These are phyloP conservation scores for Cucumis melo DNA, from an alignment of 306 rosid species.

Conservation along the genomic window DNA sequence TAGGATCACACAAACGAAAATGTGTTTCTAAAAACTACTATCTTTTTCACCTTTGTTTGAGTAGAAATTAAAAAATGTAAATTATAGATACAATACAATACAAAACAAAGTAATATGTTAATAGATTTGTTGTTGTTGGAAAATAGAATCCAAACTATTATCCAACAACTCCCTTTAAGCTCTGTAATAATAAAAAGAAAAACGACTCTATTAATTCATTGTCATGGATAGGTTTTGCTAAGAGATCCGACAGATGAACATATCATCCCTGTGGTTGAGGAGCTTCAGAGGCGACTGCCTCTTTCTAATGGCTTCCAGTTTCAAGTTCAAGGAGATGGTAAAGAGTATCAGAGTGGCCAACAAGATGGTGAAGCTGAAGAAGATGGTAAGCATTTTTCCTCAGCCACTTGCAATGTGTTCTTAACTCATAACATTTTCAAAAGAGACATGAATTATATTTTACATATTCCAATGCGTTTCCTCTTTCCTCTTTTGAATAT, in stretches of 20 bases:
- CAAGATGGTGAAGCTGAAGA: constrained; percentile 60
- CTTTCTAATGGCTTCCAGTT: constrained; percentile 10
- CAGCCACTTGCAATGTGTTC: neutral
- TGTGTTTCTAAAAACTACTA: neutral
- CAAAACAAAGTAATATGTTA: neutral
- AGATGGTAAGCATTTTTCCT: constrained; percentile 46
- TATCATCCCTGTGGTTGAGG: constrained; percentile 80
- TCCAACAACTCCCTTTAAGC: neutral
- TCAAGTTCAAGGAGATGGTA: constrained; percentile 20
- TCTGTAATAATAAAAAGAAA: neutral
- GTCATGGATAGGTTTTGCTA: constrained; percentile 51
- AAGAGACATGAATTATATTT: neutral
- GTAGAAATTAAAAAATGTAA: neutral
- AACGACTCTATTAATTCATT: neutral
- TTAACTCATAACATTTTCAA: neutral
- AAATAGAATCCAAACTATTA: neutral
- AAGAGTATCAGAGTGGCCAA: constrained; percentile 27
- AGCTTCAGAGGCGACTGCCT: constrained; percentile 78
- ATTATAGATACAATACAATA: neutral
- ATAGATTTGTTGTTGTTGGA: neutral
- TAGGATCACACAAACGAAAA: neutral
- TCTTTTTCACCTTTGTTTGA: neutral
- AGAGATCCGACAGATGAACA: constrained; percentile 72
- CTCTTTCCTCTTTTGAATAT: neutral
- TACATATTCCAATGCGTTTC: constrained; percentile 2